phyloP scores from a whole-genome alignment of 495 filamentous ascomycete genomes.

The Hypoxylon rickii region DNA sequence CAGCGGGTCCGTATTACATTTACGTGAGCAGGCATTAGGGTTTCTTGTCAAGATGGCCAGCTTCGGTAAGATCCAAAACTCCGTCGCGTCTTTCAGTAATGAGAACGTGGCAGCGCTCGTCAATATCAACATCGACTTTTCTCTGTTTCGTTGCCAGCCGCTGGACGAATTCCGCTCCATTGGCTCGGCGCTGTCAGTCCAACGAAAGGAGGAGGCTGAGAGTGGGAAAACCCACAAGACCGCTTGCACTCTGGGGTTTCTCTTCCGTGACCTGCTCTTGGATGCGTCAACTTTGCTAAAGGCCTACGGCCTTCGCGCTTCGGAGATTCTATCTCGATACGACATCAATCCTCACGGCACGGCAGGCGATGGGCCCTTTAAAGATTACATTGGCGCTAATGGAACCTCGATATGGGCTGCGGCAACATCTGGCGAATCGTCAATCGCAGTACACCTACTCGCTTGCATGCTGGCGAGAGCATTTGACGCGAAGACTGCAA shows the following conservation, averaged over 20 bases:
- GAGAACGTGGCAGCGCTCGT: neutral
- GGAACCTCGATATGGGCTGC: constrained; percentile 45
- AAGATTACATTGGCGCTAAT: constrained; percentile 34
- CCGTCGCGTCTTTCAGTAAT: neutral
- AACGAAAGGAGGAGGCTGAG: constrained; percentile 35
- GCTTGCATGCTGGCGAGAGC: constrained; percentile 46
- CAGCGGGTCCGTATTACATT: too few species aligned
- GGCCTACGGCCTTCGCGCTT: constrained; percentile 36
- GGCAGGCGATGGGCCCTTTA: constrained; percentile 26
- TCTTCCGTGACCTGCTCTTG: constrained; percentile 35
- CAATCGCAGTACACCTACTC: constrained; percentile 43
- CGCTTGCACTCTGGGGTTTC: constrained; percentile 38
- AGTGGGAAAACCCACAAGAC: constrained; percentile 36
- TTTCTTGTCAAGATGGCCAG: neutral
- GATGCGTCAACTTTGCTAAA: constrained; percentile 17
- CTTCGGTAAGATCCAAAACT: neutral
- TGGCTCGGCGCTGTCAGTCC: constrained; percentile 17
- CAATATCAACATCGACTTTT: neutral
- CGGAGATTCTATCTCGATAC: constrained; percentile 24
- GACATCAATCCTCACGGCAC: constrained; percentile 12
- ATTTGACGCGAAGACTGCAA: constrained; percentile 37
- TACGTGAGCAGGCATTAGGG: too few species aligned
- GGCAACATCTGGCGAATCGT: constrained; percentile 41
- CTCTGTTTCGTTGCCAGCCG: neutral
- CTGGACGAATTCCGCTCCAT: neutral